Conservation (phyloP, 345 rosid species). For the Litchi chinensis region DNA sequence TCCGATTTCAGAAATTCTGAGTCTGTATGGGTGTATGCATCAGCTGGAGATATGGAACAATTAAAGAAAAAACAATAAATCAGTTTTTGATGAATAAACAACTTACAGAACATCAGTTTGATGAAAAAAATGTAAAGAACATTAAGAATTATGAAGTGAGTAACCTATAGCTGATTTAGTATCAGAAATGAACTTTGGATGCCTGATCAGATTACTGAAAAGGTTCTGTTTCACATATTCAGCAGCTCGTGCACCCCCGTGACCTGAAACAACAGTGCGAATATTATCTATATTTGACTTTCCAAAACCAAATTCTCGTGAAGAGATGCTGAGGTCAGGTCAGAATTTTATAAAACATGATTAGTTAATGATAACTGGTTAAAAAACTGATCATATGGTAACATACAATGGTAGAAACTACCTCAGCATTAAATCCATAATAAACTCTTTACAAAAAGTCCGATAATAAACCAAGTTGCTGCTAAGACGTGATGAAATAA, state of each 20-base stretch:
- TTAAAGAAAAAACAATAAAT: constrained; percentile 21
- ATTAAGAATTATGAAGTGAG: constrained; percentile 9
- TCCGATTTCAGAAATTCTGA: constrained; percentile 90
- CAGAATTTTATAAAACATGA: no score
- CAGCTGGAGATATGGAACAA: constrained; percentile 53
- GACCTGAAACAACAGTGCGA: constrained; percentile 62
- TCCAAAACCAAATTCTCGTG: background rate
- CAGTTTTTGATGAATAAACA: constrained; percentile 20
- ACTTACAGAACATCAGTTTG: constrained; percentile 16
- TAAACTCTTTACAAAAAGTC: no score
- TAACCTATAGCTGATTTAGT: constrained; percentile 92
- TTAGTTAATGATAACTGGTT: no score
- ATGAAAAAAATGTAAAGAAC: constrained; percentile 8
- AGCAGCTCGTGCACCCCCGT: constrained; percentile 99
- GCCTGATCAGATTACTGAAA: constrained; percentile 89
- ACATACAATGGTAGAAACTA: no score
- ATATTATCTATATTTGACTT: background rate
- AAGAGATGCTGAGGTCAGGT: background rate
- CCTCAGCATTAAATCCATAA: no score
- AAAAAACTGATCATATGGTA: no score
- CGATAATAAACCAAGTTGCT: no score
- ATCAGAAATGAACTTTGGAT: constrained; percentile 96
- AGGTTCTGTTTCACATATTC: constrained; percentile 95
- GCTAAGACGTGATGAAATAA: background rate
- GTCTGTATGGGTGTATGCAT: constrained; percentile 92